Conservation (phyloP, 208 protist genomes). For the Wallacemonas sp. region DNA sequence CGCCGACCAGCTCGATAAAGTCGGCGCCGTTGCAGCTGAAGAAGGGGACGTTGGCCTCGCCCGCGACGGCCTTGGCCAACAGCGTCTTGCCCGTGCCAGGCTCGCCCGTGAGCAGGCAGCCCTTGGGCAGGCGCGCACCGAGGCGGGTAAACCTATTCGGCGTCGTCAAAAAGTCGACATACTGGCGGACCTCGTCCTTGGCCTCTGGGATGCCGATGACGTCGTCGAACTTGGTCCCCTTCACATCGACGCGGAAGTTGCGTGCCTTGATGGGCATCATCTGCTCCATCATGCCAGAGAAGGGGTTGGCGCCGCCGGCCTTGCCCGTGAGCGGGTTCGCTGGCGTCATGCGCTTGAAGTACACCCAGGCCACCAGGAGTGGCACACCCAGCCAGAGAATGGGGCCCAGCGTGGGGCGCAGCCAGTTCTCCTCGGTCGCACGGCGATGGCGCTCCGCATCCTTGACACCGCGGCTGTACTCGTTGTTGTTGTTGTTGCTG, state of each 20-base stretch:
- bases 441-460: constrained; percentile 71
- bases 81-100: constrained; percentile 98
- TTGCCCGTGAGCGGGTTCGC: constrained; percentile 14
- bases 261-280: constrained; percentile 90
- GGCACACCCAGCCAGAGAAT: constrained; percentile 80
- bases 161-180: constrained; percentile 97
- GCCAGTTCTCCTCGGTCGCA: constrained; percentile 81
- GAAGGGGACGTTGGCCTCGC: constrained; percentile 94
- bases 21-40: constrained; percentile 96
- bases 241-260: constrained; percentile 85
- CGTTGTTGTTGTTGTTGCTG: background rate
- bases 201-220: constrained; percentile 97
- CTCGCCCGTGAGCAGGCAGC: constrained; percentile 95
- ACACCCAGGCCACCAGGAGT: constrained; percentile 51
- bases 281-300: constrained; percentile 82
- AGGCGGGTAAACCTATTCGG: constrained; percentile 95
- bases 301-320: constrained; percentile 48
- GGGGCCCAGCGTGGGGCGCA: constrained; percentile 70
- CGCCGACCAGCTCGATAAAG: constrained; percentile 97
- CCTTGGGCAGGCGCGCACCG: constrained; percentile 96
- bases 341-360: constrained; percentile 50
- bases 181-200: constrained; percentile 96
- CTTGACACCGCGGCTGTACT: constrained; percentile 63
- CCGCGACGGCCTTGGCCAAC: constrained; percentile 97
- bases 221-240: constrained; percentile 89